These are phyloP conservation scores for Piromyces finnis DNA, from an alignment of 192 early-diverging fungal species.

Conservation along the genomic window DNA sequence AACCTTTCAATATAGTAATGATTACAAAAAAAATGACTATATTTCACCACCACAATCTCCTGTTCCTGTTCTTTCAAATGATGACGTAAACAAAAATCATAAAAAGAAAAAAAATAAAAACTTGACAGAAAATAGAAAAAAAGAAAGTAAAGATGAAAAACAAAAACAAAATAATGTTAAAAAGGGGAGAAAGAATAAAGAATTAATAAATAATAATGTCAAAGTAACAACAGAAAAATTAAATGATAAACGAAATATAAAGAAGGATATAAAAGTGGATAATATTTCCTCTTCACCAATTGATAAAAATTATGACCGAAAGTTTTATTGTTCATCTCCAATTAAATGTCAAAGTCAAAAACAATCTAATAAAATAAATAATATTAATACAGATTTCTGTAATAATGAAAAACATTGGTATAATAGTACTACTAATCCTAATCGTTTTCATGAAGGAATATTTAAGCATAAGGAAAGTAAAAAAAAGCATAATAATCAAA, in stretches of 20 bases:
- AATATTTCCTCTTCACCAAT: background rate
- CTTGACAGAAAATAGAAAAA: background rate
- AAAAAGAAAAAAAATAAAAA: background rate
- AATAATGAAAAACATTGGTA: background rate
- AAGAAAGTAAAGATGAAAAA: no score
- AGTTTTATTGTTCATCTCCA: background rate
- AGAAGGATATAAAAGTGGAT: background rate
- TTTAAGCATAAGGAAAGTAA: no score
- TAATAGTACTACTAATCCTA: background rate
- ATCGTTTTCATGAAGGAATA: background rate
- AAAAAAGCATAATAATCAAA: no score
- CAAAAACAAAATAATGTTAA: background rate
- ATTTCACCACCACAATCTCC: no score
- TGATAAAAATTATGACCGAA: background rate
- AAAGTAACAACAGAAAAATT: background rate
- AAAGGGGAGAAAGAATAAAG: no score
- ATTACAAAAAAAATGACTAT: no score
- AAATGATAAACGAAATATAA: background rate
- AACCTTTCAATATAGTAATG: no score
- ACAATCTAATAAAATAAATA: background rate
- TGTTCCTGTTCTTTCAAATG: no score
- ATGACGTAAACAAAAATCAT: background rate
- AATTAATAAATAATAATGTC: no score
- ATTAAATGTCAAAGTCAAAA: background rate
- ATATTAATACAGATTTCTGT: background rate